Evolutionary conservation across 768 basidiomycete species (phyloP).

Genomic region (Mycena rebaudengoi): DNA sequence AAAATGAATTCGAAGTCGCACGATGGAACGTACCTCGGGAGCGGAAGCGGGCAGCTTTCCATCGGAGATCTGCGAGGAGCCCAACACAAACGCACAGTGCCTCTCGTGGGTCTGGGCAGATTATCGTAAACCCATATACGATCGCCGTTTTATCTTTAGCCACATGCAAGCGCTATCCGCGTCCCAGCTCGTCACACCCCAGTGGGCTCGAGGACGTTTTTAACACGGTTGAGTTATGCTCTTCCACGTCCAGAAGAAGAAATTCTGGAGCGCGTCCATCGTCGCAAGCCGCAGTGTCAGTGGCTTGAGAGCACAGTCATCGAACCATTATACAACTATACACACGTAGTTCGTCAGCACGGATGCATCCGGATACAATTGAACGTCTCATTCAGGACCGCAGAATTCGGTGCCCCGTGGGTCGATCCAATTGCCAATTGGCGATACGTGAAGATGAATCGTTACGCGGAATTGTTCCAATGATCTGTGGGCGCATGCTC

Average conservation of each 20-base stretch:
- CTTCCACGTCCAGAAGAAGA: constrained; percentile 98
- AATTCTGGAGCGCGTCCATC: constrained; percentile 93
- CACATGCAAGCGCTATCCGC: constrained; percentile 84
- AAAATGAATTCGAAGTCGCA: too few relatives aligned
- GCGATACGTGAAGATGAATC: constrained; percentile 43
- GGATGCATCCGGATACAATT: constrained; percentile 39
- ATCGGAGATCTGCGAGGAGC: constrained; percentile 54
- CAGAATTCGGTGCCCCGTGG: constrained; percentile 45
- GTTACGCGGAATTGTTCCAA: constrained; percentile 15
- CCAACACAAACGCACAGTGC: constrained; percentile 49
- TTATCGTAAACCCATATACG: too few relatives aligned
- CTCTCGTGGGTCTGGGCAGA: constrained; percentile 56
- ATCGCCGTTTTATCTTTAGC: too few relatives aligned
- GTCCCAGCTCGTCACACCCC: constrained; percentile 92
- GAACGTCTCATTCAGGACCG: constrained; percentile 55
- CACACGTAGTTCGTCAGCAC: constrained; percentile 1
- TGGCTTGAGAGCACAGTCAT: constrained; percentile 67
- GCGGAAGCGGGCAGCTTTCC: constrained; percentile 69
- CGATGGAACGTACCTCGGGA: constrained; percentile 67
- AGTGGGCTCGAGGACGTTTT: constrained; percentile 77
- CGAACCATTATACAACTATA: constrained; percentile 61
- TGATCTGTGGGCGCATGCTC: too few relatives aligned
- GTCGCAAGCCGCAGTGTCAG: constrained; percentile 79
- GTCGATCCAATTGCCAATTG: constrained; percentile 54
- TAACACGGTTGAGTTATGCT: constrained; percentile 79